Conservation (phyloP, 805 yeast genomes). For the Ogataea paraovalis region DNA sequence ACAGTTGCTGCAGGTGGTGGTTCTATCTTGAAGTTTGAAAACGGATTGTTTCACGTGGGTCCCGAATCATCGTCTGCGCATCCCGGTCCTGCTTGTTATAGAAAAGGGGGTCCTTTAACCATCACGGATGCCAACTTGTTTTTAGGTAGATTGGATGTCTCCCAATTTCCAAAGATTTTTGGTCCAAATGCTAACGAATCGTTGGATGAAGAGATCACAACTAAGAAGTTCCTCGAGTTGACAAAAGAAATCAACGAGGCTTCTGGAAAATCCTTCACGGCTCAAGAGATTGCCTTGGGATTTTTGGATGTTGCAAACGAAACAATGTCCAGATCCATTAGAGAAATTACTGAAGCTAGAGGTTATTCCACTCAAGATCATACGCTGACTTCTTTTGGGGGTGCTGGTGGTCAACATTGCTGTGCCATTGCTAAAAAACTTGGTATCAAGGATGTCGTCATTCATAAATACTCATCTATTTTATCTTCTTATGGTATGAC, state of each 20-base stretch:
- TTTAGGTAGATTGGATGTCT: conserved; percentile 38
- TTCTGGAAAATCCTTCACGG: conserved; percentile 29
- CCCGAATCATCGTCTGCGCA: conserved; percentile 46
- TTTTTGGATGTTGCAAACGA: conserved; percentile 43
- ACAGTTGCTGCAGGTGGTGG: conserved; percentile 35
- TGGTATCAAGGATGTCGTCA: conserved; percentile 37
- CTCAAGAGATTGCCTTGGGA: conserved; percentile 43
- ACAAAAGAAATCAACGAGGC: conserved; percentile 36
- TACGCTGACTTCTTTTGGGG: conserved; percentile 44
- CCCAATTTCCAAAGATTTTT: conserved; percentile 41
- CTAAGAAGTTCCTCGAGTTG: conserved; percentile 34
- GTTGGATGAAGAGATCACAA: conserved; percentile 33
- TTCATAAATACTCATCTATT: conserved; percentile 45
- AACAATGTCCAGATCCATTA: conserved; percentile 45
- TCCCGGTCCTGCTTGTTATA: conserved; percentile 47
- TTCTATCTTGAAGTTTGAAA: conserved; percentile 30
- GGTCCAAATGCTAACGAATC: conserved; percentile 42
- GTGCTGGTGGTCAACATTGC: conserved; percentile 48
- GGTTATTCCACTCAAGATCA: conserved; percentile 42
- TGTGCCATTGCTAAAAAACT: conserved; percentile 39
- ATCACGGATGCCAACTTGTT: conserved; percentile 45
- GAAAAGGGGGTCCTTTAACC: conserved; percentile 46
- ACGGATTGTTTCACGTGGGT: conserved; percentile 40
- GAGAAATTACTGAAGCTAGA: conserved; percentile 43
- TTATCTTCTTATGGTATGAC: conserved; percentile 46